Percentiles rank a stretch among this genome's conserved stretches.
phyloP scores from a whole-genome alignment of 192 early-diverging fungal genomes.

The Entomortierella beljakovae region DNA sequence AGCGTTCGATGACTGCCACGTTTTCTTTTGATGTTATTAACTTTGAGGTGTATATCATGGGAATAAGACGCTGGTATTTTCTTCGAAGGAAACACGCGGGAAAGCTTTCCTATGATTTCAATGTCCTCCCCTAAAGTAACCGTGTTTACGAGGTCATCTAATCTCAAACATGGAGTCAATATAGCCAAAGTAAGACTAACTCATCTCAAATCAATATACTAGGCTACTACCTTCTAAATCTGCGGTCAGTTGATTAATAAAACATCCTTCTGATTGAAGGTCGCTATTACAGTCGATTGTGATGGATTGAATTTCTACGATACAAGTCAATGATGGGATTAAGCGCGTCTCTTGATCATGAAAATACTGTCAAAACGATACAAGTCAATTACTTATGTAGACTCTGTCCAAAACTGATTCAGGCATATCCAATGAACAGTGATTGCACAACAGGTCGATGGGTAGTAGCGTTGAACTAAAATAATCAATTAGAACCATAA shows the following conservation, averaged over 20 bases:
- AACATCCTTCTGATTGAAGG: constrained; percentile 6
- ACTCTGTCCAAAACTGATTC: constrained; percentile 51
- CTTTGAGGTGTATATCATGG: constrained; percentile 24
- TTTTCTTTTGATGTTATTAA: constrained; percentile 27
- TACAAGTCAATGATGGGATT: neutral
- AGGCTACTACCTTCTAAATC: constrained; percentile 14
- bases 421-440: constrained; percentile 41
- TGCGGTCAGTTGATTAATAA: constrained; percentile 22
- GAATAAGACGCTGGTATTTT: neutral
- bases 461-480: constrained; percentile 34
- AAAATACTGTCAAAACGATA: neutral
- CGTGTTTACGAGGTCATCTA: constrained; percentile 29
- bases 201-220: neutral
- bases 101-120: constrained; percentile 13
- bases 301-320: constrained; percentile 18
- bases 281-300: constrained; percentile 4
- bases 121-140: constrained; percentile 16
- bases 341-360: neutral
- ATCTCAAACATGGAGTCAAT: neutral
- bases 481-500: neutral
- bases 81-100: neutral
- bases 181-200: too few species aligned
- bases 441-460: constrained; percentile 41
- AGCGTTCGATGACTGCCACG: neutral
- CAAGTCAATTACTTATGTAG: constrained; percentile 23